Percentiles rank a stretch among this genome's conserved stretches.
Evolutionary conservation across 495 filamentous ascomycete species (phyloP).

Genomic region (Penicillium soppii): DNA sequence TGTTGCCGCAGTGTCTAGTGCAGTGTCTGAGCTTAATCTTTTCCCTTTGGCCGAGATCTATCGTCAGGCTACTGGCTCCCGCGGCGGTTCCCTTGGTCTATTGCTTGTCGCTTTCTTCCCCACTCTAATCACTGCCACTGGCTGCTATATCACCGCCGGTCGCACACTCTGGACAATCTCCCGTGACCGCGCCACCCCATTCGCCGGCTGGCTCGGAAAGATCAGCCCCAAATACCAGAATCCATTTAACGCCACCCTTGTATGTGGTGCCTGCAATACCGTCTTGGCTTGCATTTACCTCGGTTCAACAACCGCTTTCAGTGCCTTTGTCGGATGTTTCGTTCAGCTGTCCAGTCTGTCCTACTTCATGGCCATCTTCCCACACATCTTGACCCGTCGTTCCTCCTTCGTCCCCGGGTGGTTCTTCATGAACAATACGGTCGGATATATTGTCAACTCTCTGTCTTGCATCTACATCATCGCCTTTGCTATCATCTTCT

Average conservation of each 20-base stretch:
- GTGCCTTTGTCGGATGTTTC: slow-evolving; percentile 70
- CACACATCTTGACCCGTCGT: slow-evolving; percentile 66
- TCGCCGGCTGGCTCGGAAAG: slow-evolving; percentile 35
- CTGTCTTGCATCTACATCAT: slow-evolving; percentile 63
- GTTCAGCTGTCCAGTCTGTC: slow-evolving; percentile 68
- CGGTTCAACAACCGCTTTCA: slow-evolving; percentile 71
- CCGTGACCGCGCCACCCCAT: slow-evolving; percentile 63
- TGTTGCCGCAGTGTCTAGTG: slow-evolving; percentile 33
- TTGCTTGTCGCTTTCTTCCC: slow-evolving; percentile 68
- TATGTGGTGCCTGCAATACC: slow-evolving; percentile 58
- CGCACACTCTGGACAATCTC: slow-evolving; percentile 84
- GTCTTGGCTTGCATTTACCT: slow-evolving; percentile 74
- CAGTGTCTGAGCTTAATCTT: slow-evolving; percentile 45
- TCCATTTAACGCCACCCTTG: slow-evolving; percentile 67
- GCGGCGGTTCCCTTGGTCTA: slow-evolving; percentile 54
- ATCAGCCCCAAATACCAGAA: slow-evolving; percentile 52
- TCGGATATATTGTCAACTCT: slow-evolving; percentile 61
- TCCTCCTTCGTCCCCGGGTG: slow-evolving; percentile 62
- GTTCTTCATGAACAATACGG: slow-evolving; percentile 63
- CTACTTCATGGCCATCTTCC: slow-evolving; percentile 74
- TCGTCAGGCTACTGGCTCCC: slow-evolving; percentile 68
- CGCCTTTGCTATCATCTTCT: slow-evolving; percentile 73
- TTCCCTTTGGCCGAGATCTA: slow-evolving; percentile 83
- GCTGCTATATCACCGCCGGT: slow-evolving; percentile 72
- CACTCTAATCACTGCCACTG: slow-evolving; percentile 60